Base-by-base conservation (phyloP, 768 basidiomycete species). In the Rhizopogon vesiculosus region DNA sequence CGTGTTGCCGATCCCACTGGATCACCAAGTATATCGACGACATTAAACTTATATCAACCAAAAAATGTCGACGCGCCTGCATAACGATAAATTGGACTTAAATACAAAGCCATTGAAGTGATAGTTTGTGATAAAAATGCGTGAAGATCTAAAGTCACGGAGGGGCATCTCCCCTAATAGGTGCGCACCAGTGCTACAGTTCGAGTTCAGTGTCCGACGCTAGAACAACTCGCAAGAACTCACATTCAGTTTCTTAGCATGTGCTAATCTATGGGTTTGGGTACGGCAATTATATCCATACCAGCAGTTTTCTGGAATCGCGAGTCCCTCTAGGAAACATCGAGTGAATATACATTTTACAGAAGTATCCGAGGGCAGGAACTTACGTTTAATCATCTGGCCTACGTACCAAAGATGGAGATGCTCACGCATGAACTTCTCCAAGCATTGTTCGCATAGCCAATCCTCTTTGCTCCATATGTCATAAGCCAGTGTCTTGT, bases 391-490 rank as follows among this genome's bases (percentile, higher is more conserved):
- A 43, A 55, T 55, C 42, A 62, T 64, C 15, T 54, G 45, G 13
- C 59, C 59, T 9, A 69, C 46, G 2, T 64, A 51, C 69, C 69
- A 72, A 13, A 67, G 48, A 22, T 67, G 66, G 13, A 72, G 58
- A 48, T 71, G 66, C 9, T 42, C 51, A 15, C 40, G 19, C 6
- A 71, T 16, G 40, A 73, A 43, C 48, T 55, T 55, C 6, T 39
- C 50, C 48, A 74, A 62, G 53, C 72, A 73, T 1, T 44, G n/a
- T 53, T 61, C 60, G 56, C 73, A 74, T 15, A 72, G n/a, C 62
- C 68, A 67, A 19, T 70, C 67, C 16, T 61, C 59, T 42, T 63
- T 64, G 18, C 60, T 45, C 72, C 70, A 72, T 52, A 61, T 10
- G 39, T 19, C 54, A 60, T 66, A 66, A 13, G 5, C 25, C n/a